phyloP scores from a whole-genome alignment of 2,329 filamentous ascomycete genomes.

The Ilyonectria sp. region DNA sequence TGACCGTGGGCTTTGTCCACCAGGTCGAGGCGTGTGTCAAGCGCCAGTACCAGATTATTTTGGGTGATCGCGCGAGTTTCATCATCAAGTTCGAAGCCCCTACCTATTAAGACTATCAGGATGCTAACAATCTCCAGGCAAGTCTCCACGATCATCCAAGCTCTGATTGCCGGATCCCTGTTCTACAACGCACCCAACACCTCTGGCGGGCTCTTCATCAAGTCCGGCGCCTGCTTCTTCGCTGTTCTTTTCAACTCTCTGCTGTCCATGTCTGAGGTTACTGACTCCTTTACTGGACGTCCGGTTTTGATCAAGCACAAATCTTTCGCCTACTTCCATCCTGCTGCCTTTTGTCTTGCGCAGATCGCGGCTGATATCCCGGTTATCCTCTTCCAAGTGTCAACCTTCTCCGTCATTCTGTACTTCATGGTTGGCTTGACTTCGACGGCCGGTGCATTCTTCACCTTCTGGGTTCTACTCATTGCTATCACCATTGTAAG shows the following conservation, averaged over 20 bases:
- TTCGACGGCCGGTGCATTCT: conserved; percentile 67
- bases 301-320: conserved; percentile 73
- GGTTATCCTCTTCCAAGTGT: conserved; percentile 71
- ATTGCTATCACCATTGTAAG: conserved; percentile 66
- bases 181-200: conserved; percentile 76
- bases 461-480: conserved; percentile 73
- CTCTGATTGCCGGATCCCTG: conserved; percentile 75
- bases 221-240: conserved; percentile 76
- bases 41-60: conserved; percentile 76
- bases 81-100: conserved; percentile 63
- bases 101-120: no score
- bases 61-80: conserved; percentile 76
- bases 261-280: conserved; percentile 77
- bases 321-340: conserved; percentile 70
- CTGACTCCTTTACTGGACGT: conserved; percentile 72
- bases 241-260: conserved; percentile 74
- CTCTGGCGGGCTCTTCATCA: conserved; percentile 74
- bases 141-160: conserved; percentile 69
- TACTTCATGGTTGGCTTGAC: conserved; percentile 77
- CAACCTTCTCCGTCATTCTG: conserved; percentile 69
- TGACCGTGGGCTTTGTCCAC: conserved; percentile 67
- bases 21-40: conserved; percentile 71
- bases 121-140: conserved; percentile 52
- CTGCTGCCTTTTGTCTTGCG: conserved; percentile 71
- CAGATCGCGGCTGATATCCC: conserved; percentile 70